A percentile compares a stretch with the other conserved stretches of the same genome.
Evolutionary conservation across 2,329 filamentous ascomycete genomes (phyloP).

Genomic region (Fusarium sp.): DNA sequence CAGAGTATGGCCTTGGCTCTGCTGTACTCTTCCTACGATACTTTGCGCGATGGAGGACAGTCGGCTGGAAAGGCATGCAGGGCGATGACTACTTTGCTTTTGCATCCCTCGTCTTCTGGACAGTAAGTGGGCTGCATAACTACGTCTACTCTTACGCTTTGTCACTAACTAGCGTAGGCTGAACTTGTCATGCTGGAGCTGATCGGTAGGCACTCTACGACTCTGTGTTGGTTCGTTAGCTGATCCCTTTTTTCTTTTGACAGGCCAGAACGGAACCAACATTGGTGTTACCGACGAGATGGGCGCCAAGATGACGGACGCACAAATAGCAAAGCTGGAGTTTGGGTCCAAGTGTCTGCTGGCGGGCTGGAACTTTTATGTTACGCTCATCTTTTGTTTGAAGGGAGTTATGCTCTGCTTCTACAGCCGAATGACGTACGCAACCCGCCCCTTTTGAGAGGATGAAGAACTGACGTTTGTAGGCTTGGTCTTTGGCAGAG

Average conservation of each 20-base stretch:
- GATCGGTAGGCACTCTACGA: slow-evolving; percentile 42
- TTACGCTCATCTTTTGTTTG: slow-evolving; percentile 56
- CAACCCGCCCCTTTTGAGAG: neutral
- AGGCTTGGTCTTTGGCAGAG: slow-evolving; percentile 53
- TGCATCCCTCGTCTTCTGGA: slow-evolving; percentile 53
- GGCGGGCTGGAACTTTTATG: slow-evolving; percentile 56
- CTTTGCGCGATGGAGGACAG: slow-evolving; percentile 52
- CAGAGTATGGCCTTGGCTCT: slow-evolving; percentile 56
- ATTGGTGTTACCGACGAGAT: slow-evolving; percentile 51
- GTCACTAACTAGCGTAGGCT: slow-evolving; percentile 24
- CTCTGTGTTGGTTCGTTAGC: slow-evolving; percentile 17
- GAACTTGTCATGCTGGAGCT: slow-evolving; percentile 50
- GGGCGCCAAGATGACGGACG: slow-evolving; percentile 45
- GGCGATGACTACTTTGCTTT: slow-evolving; percentile 58
- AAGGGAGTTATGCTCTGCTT: slow-evolving; percentile 59
- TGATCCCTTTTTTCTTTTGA: slow-evolving; percentile 8
- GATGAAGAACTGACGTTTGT: slow-evolving; percentile 10
- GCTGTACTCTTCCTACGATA: slow-evolving; percentile 53
- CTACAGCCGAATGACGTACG: slow-evolving; percentile 57
- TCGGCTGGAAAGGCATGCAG: slow-evolving; percentile 55
- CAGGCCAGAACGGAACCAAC: slow-evolving; percentile 54
- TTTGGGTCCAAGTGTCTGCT: slow-evolving; percentile 51
- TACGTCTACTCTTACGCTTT: neutral
- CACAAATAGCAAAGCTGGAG: slow-evolving; percentile 44
- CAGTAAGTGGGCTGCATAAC: slow-evolving; percentile 40